Conservation (phyloP, 176 grass and related monocot genomes). For the bread wheat (Triticum aestivum) region IWGSC_CS_RefSeq_v2.1 NC_057794.1:251228625-251229124, state of each 20-base stretch:
- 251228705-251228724: neutral
- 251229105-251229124: neutral
- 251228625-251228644: too few species aligned
- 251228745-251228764: neutral
- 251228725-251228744: neutral
- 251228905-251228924: neutral
- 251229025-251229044: neutral
- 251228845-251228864: neutral
- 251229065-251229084: neutral
- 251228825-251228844: neutral
- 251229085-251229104: neutral
- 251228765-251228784: neutral
- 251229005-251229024: neutral
- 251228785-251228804: too few species aligned
- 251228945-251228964: conserved; percentile 2
- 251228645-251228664: too few species aligned
- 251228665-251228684: neutral
- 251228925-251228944: neutral
- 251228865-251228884: neutral
- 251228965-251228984: neutral
- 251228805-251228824: neutral
- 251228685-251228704: neutral
- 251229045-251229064: neutral
- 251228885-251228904: neutral
- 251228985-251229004: neutral